Conservation (phyloP, 2,329 filamentous ascomycete genomes). For the Colletotrichum eremochloae region DNA sequence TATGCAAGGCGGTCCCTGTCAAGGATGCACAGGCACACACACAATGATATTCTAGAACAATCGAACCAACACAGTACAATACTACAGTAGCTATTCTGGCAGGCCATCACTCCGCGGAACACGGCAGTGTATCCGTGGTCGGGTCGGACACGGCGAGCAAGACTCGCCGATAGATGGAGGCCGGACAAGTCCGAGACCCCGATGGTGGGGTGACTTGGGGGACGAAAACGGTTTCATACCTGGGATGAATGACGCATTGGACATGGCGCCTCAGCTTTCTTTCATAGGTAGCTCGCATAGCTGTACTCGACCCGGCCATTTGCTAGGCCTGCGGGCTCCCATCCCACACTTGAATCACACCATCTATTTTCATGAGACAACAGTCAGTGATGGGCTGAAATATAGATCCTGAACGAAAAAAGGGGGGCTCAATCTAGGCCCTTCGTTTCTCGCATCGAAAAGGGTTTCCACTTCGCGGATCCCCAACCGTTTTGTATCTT, state of each 20-base stretch:
- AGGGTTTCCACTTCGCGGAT: not conserved
- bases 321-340: conserved; percentile 19
- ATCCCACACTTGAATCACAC: conserved; percentile 22
- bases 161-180: conserved; percentile 27
- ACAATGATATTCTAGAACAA: no score
- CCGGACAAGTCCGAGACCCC: conserved; percentile 34
- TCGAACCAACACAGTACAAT: no score
- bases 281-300: not conserved
- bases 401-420: not conserved
- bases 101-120: no score
- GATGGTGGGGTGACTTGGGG: not conserved
- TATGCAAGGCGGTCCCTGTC: no score
- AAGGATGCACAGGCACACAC: no score
- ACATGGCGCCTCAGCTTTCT: conserved; percentile 5
- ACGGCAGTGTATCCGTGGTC: conserved; percentile 9
- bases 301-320: conserved; percentile 1
- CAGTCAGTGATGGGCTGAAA: not conserved
- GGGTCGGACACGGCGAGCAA: conserved; percentile 23
- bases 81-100: no score
- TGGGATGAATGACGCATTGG: conserved; percentile 34
- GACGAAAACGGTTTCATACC: conserved; percentile 37
- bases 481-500: conserved; percentile 13
- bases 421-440: not conserved
- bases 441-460: not conserved
- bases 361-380: conserved; percentile 32